Conservation (phyloP, 164 flowering plant genomes). For the Cinnamomum chago region DNA sequence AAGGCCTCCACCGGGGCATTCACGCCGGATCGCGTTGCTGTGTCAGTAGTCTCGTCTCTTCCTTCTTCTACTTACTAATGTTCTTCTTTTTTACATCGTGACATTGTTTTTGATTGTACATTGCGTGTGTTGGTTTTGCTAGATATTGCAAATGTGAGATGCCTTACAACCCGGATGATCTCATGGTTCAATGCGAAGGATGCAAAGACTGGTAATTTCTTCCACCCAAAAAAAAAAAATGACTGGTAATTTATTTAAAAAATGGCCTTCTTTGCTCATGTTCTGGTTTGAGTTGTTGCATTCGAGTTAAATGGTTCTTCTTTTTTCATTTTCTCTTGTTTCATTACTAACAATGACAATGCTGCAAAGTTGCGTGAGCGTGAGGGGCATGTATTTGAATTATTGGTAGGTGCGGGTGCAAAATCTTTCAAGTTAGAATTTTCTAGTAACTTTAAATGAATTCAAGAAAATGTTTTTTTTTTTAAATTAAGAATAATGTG, state of each 20-base stretch:
- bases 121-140: not conserved
- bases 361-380: too few species aligned
- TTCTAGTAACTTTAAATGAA: too few species aligned
- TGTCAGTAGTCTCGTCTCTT: conserved; percentile 32
- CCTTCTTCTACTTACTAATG: not conserved
- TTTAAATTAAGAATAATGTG: too few species aligned
- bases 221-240: not conserved
- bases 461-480: too few species aligned
- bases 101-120: not conserved
- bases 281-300: not conserved
- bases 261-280: not conserved
- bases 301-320: too few species aligned
- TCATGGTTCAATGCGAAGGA: conserved; percentile 23
- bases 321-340: too few species aligned
- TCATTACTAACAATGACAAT: too few species aligned
- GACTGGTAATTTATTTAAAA: too few species aligned
- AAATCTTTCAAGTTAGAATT: too few species aligned
- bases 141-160: conserved; percentile 26
- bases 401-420: too few species aligned
- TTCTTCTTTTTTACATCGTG: not conserved
- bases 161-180: conserved; percentile 26
- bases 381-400: too few species aligned
- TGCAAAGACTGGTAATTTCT: conserved; percentile 21
- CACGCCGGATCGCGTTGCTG: conserved; percentile 62
- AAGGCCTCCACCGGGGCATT: conserved; percentile 59